Evolutionary conservation across 2,329 filamentous ascomycete species (phyloP).

Genomic region (Ascomycota sp.): DNA sequence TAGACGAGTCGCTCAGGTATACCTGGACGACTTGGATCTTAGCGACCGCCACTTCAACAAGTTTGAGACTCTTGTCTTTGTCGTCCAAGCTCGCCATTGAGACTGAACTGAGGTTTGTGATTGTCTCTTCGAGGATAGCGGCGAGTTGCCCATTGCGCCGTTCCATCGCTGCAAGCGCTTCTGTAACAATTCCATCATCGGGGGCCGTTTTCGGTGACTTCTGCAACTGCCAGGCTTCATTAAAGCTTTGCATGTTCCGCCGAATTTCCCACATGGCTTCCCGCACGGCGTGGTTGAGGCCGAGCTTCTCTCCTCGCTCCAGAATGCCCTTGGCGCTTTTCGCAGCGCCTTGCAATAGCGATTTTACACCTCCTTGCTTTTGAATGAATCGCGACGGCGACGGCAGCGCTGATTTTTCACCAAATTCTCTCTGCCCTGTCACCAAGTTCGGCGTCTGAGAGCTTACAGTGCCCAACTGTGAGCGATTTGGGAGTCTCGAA

Average conservation of each 20-base stretch:
- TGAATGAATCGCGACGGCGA: conserved; percentile 31
- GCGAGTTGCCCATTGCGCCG: conserved; percentile 46
- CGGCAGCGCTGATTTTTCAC: conserved; percentile 22
- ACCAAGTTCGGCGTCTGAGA: conserved; percentile 12
- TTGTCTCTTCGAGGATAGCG: conserved; percentile 44
- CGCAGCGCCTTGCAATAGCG: conserved; percentile 54
- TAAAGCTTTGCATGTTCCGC: conserved; percentile 51
- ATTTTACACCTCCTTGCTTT: conserved; percentile 42
- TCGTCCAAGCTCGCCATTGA: conserved; percentile 29
- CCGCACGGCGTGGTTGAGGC: conserved; percentile 63
- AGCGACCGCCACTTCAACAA: conserved; percentile 37
- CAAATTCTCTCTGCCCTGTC: conserved; percentile 20
- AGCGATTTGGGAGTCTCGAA: background rate
- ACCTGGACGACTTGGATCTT: conserved; percentile 45
- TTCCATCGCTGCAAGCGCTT: conserved; percentile 32
- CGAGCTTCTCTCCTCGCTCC: conserved; percentile 53
- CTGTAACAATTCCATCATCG: conserved; percentile 12
- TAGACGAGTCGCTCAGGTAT: conserved; percentile 36
- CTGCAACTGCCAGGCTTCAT: conserved; percentile 29
- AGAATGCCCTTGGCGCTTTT: conserved; percentile 57
- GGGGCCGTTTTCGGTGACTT: conserved; percentile 16
- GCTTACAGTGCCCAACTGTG: conserved; percentile 13
- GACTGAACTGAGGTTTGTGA: conserved; percentile 39
- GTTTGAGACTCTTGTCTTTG: conserved; percentile 26
- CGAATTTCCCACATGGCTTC: conserved; percentile 63